phyloP scores from a whole-genome alignment of 805 yeast species.

The Starmerella khaoyaiensis region DNA sequence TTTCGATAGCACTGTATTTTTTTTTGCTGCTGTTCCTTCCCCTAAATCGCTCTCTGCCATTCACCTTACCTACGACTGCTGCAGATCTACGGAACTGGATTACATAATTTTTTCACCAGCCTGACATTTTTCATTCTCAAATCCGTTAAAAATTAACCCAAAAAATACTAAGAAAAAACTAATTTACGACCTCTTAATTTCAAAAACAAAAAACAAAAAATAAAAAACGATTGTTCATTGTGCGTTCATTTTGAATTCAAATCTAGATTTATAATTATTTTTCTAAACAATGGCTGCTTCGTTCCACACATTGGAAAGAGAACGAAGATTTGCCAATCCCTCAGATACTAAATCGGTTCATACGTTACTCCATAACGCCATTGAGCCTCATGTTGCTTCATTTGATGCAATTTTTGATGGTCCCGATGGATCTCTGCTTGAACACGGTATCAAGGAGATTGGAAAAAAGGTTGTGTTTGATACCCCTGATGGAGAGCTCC shows the following conservation, averaged over 20 bases:
- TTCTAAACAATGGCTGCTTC: conserved; percentile 24
- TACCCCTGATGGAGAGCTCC: conserved; percentile 43
- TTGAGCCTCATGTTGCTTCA: conserved; percentile 89
- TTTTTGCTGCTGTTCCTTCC: no score
- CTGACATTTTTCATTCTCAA: background rate
- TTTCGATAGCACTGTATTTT: no score
- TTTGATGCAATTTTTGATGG: conserved; percentile 92
- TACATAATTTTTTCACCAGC: conserved; percentile 11
- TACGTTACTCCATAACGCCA: conserved; percentile 78
- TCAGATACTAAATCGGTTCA: conserved; percentile 74
- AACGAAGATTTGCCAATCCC: conserved; percentile 71
- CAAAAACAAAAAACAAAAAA: background rate
- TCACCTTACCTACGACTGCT: no score
- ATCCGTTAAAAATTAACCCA: background rate
- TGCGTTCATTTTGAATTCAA: background rate
- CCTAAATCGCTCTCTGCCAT: no score
- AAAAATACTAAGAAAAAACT: background rate
- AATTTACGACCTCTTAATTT: background rate
- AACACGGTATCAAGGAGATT: conserved; percentile 75
- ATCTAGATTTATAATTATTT: background rate
- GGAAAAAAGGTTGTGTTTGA: conserved; percentile 81
- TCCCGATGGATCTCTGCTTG: conserved; percentile 69
- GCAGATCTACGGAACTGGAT: no score
- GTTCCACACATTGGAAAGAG: conserved; percentile 78
- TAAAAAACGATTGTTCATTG: background rate